phyloP scores from a whole-genome alignment of 805 yeast genomes.

The Teunomyces pallodes region DNA sequence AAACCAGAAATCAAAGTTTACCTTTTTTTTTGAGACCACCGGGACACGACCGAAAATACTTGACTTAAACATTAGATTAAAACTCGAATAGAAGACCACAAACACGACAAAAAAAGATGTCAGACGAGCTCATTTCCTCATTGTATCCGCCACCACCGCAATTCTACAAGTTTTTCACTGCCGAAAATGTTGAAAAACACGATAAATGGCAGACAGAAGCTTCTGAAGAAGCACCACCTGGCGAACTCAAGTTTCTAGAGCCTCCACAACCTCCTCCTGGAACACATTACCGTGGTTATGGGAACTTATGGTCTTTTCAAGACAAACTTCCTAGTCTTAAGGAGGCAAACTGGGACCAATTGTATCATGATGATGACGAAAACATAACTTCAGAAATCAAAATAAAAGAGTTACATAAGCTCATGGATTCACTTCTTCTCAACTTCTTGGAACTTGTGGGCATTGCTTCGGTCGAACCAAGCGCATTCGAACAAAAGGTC shows the following conservation, averaged over 20 bases:
- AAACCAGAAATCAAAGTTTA: background rate
- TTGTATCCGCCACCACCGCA: constrained; percentile 96
- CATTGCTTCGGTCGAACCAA: constrained; percentile 70
- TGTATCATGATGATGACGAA: constrained; percentile 50
- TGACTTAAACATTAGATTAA: background rate
- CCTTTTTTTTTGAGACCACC: background rate
- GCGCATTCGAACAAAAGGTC: constrained; percentile 54
- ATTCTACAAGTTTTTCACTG: constrained; percentile 69
- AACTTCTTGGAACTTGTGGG: constrained; percentile 84
- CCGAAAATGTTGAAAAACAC: constrained; percentile 55
- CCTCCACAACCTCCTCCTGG: constrained; percentile 68
- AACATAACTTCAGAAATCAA: constrained; percentile 41
- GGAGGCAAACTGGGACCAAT: constrained; percentile 74
- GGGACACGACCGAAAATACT: background rate
- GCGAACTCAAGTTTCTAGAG: constrained; percentile 53
- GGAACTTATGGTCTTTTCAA: constrained; percentile 80
- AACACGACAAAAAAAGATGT: background rate
- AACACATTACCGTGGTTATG: constrained; percentile 78
- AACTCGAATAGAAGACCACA: background rate
- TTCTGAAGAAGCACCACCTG: constrained; percentile 24
- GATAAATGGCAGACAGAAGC: constrained; percentile 18
- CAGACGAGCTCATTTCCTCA: constrained; percentile 51
- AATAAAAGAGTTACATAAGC: constrained; percentile 72
- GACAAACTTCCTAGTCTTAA: constrained; percentile 75
- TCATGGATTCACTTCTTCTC: constrained; percentile 73